Base-by-base conservation (phyloP, 805 yeast genomes). In the Nakazawaea siamensis region DNA sequence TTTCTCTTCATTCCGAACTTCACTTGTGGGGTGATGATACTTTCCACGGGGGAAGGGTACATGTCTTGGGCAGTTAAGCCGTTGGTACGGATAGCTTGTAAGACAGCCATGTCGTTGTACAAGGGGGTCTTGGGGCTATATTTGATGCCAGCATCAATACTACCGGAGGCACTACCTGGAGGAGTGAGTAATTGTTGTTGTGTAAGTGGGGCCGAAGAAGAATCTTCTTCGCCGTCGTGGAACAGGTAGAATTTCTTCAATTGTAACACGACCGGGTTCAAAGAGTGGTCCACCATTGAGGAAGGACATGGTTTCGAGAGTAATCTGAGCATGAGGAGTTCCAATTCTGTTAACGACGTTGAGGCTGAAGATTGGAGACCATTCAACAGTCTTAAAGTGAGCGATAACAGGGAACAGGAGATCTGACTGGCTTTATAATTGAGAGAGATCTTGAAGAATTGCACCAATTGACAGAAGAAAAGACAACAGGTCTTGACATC, bases 391-490 rank as follows among this genome's bases (percentile, higher is more conserved):
- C 64, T 57, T 16, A 60, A 50, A 18, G 72, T 66, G 28, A 77
- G 40, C 24, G 64, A 48, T 24, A 69, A 56, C 5, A 81, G 64
- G 29, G 80, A 72, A 38, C 70, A 60, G 29, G 80, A 68, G 34
- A 72, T 58, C 28, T 66, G 56, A 24, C 68, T 61, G 6, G 65
- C 50, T 3, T 68, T 50, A 44, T 57, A 70, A 43, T 64, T 65
- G 50, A 73, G 70, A 38, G 76, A 70, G 39, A 79, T 57, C 39
- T 68, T 68, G 33, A 73, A 68, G 52, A 80, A 78, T 40, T 74
- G 76, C 36, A 77, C 66, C 46, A 80, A 58, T 50, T 80, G 87
- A 47, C 86, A 76, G 29, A 80, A 52, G 57, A 75, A 74, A 41
- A 78, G 57, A 38, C 70, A 73, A 41, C 65, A 59, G 26, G 62